Base-by-base conservation (phyloP, 2,329 filamentous ascomycete species). In the Alternaria sp. region DNA sequence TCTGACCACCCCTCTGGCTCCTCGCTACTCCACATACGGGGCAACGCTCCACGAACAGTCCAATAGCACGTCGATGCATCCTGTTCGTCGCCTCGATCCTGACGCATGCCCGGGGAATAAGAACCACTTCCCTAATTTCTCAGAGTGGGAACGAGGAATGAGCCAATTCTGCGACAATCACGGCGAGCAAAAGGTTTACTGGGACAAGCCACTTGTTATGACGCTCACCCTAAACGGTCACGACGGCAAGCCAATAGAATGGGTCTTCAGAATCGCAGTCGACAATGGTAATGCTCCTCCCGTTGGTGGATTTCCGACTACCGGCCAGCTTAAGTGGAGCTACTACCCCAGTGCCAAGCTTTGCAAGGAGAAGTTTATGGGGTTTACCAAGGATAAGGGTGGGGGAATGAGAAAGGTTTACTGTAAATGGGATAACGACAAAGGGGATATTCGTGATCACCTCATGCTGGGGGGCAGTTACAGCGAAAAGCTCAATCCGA, bases 211-310 rank as follows among this genome's bases (percentile, higher is more conserved):
- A n/a, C 24, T 60, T n/a, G 24, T 26, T 11, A 22, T 39, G 22
- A 60, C 57, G 14, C 28, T 49, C 39, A 34, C 24, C 18, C 14
- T 60, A 0, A 47, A n/a, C 16, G 48, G 49, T 22, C 39, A 39
- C 18, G 48, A 58, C 51, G 4, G 14, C 4, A 54, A 51, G 7
- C 59, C 55, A 36, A 54, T 59, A 9, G 24, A 47, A 5, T 62
- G 59, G 55, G 30, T 62, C 7, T 62, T 42, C 39, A 39, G 44
- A 43, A 39, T 62, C 0, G 7, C 28, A 16, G 28, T 49, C 43
- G 38, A 57, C 4, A 41, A 38, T 26, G 32, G n/a, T 5, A 32
- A 11, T 9, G 20, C 5, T 11, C 28, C 14, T n/a, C 39, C 30
- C 2, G 24, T 20, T 30, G 20, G 28, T 30, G 28, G 28, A 11